Percentiles rank a stretch among this genome's conserved stretches.
Conservation (phyloP, 2,329 filamentous ascomycete genomes). For the Verticillium albo-atrum region DNA sequence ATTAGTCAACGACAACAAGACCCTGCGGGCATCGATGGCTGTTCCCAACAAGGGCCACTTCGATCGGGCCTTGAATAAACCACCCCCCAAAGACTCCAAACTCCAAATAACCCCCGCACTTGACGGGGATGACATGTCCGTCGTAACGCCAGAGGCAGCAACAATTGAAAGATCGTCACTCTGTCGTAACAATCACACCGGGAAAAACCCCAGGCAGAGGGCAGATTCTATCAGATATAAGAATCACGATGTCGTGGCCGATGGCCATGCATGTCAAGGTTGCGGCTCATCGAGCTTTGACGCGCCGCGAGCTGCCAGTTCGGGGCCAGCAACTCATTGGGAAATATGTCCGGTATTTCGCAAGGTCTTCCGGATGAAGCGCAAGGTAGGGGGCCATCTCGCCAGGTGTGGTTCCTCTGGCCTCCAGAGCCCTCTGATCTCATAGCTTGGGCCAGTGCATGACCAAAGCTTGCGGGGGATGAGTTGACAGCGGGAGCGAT, state of each 20-base stretch:
- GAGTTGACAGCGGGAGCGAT: not conserved
- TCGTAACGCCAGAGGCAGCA: too few species aligned
- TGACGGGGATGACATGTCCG: too few species aligned
- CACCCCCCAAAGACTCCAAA: too few species aligned
- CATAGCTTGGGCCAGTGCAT: not conserved
- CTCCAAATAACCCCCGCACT: too few species aligned
- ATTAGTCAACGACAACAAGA: too few species aligned
- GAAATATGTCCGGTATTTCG: not conserved
- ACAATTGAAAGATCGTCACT: not conserved
- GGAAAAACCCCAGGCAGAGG: not conserved
- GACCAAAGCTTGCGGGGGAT: not conserved
- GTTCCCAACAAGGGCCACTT: too few species aligned
- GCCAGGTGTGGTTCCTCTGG: not conserved
- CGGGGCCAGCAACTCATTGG: not conserved
- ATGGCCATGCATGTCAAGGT: not conserved
- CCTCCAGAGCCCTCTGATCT: not conserved
- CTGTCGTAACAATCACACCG: not conserved
- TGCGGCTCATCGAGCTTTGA: not conserved
- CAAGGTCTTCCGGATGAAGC: not conserved
- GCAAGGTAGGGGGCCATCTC: not conserved
- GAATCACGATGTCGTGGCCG: not conserved
- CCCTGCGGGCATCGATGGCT: too few species aligned
- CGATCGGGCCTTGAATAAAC: too few species aligned
- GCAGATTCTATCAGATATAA: not conserved
- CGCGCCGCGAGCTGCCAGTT: not conserved